Conservation (phyloP, 768 basidiomycete genomes). For the Agaricus sinodeliciosus region DNA sequence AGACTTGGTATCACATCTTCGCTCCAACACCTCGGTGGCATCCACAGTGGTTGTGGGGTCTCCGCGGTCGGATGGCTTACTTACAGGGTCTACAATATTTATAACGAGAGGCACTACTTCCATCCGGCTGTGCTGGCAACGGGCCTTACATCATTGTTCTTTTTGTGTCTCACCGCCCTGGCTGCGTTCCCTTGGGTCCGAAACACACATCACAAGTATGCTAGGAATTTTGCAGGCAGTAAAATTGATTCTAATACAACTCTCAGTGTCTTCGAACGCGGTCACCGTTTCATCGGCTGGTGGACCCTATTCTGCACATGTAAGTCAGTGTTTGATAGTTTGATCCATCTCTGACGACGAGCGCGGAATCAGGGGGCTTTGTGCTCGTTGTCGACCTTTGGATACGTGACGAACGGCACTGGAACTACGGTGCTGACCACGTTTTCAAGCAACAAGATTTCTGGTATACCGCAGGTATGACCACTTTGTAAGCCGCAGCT, state of each 20-base stretch:
- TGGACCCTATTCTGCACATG: slow-evolving; percentile 46
- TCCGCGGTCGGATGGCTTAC: slow-evolving; percentile 69
- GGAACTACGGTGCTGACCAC: slow-evolving; percentile 48
- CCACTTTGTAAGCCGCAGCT: slow-evolving; percentile 47
- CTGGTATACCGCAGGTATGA: slow-evolving; percentile 73
- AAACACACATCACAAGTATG: slow-evolving; percentile 76
- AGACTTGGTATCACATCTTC: slow-evolving; percentile 69
- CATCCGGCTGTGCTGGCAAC: slow-evolving; percentile 47
- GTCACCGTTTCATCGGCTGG: slow-evolving; percentile 80
- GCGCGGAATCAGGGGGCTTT: slow-evolving; percentile 42
- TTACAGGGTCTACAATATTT: slow-evolving; percentile 53
- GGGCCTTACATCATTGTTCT: no score
- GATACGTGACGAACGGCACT: slow-evolving; percentile 44
- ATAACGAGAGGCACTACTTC: slow-evolving; percentile 39
- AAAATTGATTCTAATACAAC: not conserved
- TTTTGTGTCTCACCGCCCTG: slow-evolving; percentile 50
- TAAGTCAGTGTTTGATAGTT: slow-evolving; percentile 13
- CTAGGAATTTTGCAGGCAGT: not conserved
- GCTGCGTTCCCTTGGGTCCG: slow-evolving; percentile 77
- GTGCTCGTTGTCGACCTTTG: slow-evolving; percentile 64
- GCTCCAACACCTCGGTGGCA: slow-evolving; percentile 75
- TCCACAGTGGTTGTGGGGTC: slow-evolving; percentile 69
- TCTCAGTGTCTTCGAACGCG: slow-evolving; percentile 66
- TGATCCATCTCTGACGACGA: not conserved
- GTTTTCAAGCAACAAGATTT: slow-evolving; percentile 67